These are phyloP conservation scores for Ustilago bromivora DNA, from an alignment of 1,284 basidiomycete genomes.

Conservation along the genomic window DNA sequence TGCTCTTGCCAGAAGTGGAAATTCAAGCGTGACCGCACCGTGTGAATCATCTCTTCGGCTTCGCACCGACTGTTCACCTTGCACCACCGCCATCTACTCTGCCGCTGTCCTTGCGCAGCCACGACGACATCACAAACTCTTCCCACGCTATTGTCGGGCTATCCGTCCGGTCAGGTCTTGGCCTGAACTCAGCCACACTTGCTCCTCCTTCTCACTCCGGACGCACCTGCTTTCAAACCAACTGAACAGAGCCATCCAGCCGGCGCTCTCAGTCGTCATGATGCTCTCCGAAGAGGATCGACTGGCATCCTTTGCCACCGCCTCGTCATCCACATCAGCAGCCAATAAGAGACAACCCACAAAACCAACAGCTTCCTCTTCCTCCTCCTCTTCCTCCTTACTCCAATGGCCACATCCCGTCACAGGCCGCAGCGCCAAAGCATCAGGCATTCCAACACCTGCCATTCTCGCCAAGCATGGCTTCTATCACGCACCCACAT, in stretches of 20 bases:
- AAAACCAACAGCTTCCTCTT: slow-evolving; percentile 18
- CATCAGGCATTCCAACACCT: slow-evolving; percentile 55
- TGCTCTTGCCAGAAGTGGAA: not conserved
- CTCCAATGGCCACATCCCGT: slow-evolving; percentile 50
- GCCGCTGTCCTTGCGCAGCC: not conserved
- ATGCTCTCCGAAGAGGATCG: slow-evolving; percentile 51
- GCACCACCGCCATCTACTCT: not conserved
- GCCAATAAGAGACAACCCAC: slow-evolving; percentile 42
- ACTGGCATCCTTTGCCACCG: slow-evolving; percentile 41
- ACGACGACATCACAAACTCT: not conserved
- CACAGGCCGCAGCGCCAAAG: slow-evolving; percentile 29
- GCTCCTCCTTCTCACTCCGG: not conserved
- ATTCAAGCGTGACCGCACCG: not conserved
- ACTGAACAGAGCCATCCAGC: not conserved
- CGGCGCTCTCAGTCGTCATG: not conserved
- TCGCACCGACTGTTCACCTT: not conserved
- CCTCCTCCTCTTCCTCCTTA: slow-evolving; percentile 19
- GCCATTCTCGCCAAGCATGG: slow-evolving; percentile 58
- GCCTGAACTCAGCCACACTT: not conserved
- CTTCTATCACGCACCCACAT: slow-evolving; percentile 59
- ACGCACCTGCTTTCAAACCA: too few relatives aligned
- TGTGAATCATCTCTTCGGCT: slow-evolving; percentile 2
- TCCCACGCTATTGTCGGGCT: not conserved
- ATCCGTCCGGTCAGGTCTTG: not conserved
- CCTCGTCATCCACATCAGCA: slow-evolving; percentile 32